Conservation (phyloP, 2,329 filamentous ascomycete species). For the Pseudogymnoascus sp. region DNA sequence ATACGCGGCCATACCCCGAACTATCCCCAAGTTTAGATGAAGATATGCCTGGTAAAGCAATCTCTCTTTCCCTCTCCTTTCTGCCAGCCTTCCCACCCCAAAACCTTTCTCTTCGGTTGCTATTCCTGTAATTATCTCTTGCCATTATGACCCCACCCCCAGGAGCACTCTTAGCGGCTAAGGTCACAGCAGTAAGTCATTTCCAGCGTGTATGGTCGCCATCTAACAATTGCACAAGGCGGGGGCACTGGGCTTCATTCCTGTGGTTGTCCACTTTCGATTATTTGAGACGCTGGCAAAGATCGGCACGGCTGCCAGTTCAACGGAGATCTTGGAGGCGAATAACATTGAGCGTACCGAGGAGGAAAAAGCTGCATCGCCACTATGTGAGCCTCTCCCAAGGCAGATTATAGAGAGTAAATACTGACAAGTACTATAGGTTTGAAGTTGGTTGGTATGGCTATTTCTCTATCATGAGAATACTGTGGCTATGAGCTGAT, state of each 20-base stretch:
- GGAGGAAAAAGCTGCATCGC: not conserved
- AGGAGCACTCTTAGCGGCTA: not conserved
- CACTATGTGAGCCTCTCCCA: not conserved
- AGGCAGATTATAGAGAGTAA: not conserved
- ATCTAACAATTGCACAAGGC: constrained; percentile 19
- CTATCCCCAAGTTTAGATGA: not conserved
- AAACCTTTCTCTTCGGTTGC: not conserved
- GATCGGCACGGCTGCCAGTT: constrained; percentile 23
- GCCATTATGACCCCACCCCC: not conserved
- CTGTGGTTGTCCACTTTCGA: constrained; percentile 31
- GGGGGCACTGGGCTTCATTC: constrained; percentile 32
- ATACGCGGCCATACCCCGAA: not conserved
- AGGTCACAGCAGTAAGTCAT: not conserved
- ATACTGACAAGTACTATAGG: not conserved
- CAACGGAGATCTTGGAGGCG: constrained; percentile 24
- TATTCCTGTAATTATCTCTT: not conserved
- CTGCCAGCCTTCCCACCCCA: not conserved
- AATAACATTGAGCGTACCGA: constrained; percentile 17
- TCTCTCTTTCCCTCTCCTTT: not conserved
- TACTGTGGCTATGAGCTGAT: not conserved
- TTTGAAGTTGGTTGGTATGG: not conserved
- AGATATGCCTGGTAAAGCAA: not conserved
- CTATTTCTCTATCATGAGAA: not conserved
- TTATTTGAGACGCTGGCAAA: constrained; percentile 27
- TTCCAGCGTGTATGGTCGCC: not conserved